Evolutionary conservation across 2,329 filamentous ascomycete species (phyloP).

Genomic region (Bipolaris sorokiniana): DNA sequence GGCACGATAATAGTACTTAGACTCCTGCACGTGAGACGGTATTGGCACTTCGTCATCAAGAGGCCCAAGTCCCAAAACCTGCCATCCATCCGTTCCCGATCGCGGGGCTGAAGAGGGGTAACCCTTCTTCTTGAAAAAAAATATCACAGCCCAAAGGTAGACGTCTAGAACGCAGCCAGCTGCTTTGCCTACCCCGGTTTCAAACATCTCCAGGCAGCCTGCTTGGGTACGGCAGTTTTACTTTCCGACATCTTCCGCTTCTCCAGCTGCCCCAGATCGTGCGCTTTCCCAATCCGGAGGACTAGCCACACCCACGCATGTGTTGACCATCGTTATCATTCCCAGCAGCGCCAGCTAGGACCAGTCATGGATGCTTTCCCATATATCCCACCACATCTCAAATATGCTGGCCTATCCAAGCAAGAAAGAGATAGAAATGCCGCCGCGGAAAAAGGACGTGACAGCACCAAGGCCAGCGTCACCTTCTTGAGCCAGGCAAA

Average conservation of each 20-base stretch:
- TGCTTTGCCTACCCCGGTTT: conserved; percentile 1
- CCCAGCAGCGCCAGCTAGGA: neutral
- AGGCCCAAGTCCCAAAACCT: conserved; percentile 6
- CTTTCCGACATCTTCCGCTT: conserved; percentile 11
- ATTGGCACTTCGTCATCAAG: conserved; percentile 13
- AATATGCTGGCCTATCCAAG: conserved; percentile 11
- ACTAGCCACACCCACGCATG: conserved; percentile 13
- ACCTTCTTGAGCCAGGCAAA: conserved; percentile 12
- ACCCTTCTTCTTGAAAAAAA: neutral
- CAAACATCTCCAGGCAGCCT: conserved; percentile 4
- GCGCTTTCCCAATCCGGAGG: conserved; percentile 20
- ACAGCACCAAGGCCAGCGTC: conserved; percentile 7
- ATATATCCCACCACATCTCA: conserved; percentile 13
- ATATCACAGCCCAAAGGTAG: neutral
- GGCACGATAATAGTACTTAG: neutral
- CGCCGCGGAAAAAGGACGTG: conserved; percentile 12
- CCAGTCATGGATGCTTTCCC: conserved; percentile 15
- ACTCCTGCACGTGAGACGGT: conserved; percentile 7
- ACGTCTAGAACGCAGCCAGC: conserved; percentile 1
- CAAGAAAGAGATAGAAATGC: conserved; percentile 16
- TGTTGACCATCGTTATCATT: neutral
- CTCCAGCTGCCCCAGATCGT: conserved; percentile 13
- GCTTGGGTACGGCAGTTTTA: neutral
- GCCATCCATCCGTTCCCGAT: conserved; percentile 8
- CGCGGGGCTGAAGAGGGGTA: conserved; percentile 20